phyloP scores from a whole-genome alignment of 108 stramenopile genomes.

The Discostella pseudostelligera region DNA sequence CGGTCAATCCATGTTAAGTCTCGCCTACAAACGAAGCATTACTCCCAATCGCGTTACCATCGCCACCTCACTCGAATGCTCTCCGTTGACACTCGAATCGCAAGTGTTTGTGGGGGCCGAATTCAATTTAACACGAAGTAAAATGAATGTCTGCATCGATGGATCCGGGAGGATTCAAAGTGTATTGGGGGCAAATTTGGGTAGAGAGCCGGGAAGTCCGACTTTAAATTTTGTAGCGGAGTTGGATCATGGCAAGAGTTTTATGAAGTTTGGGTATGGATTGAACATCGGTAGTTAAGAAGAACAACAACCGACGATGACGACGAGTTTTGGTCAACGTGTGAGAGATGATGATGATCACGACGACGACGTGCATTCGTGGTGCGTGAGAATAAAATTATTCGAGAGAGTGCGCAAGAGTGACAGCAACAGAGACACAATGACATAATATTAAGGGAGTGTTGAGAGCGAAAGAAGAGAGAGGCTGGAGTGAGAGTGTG shows the following conservation, averaged over 20 bases:
- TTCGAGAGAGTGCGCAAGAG: too few species aligned
- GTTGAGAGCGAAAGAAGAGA: too few species aligned
- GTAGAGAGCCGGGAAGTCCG: conserved; percentile 74
- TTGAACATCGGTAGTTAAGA: conserved; percentile 63
- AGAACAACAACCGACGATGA: too few species aligned
- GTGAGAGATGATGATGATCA: too few species aligned
- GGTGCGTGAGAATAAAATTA: too few species aligned
- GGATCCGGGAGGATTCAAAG: conserved; percentile 68
- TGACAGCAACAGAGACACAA: too few species aligned
- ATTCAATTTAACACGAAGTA: conserved; percentile 75
- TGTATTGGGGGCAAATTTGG: conserved; percentile 74
- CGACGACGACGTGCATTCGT: too few species aligned
- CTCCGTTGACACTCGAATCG: conserved; percentile 66
- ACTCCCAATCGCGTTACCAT: conserved; percentile 77
- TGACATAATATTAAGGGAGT: too few species aligned
- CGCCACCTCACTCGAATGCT: conserved; percentile 48
- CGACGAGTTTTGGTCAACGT: too few species aligned
- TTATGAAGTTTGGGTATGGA: conserved; percentile 84
- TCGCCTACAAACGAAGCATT: conserved; percentile 77
- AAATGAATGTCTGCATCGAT: conserved; percentile 69
- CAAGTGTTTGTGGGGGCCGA: conserved; percentile 78
- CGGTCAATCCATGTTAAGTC: conserved; percentile 51
- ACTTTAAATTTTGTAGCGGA: conserved; percentile 69
- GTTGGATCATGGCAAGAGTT: conserved; percentile 73
- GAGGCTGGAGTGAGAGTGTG: too few species aligned